Percentiles rank a stretch among this genome's conserved stretches.
Conservation (phyloP, 1,139 yeast genomes). For the Williopsis jadinii region DNA sequence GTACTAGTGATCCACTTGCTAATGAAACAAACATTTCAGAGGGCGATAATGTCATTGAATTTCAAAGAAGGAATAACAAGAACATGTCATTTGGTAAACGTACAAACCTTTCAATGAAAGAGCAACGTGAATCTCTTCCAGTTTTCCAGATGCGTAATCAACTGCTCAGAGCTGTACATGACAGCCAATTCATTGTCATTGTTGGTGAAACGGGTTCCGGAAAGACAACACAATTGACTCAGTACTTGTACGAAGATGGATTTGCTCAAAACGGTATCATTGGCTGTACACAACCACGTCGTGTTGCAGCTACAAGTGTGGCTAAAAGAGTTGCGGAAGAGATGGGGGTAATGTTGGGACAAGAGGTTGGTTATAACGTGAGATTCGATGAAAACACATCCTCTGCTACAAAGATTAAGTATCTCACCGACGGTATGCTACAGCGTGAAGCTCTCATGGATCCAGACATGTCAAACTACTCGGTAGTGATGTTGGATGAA, state of each 20-base stretch:
- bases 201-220: conserved; percentile 99
- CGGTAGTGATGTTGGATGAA: conserved; percentile 87
- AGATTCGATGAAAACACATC: conserved; percentile 59
- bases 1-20: neutral
- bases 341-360: conserved; percentile 49
- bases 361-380: conserved; percentile 61
- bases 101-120: conserved; percentile 41
- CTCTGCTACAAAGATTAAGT: conserved; percentile 52
- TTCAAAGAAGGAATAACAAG: conserved; percentile 41
- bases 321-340: conserved; percentile 66
- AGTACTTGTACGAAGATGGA: conserved; percentile 78
- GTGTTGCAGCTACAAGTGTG: conserved; percentile 68
- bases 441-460: conserved; percentile 78
- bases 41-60: conserved; percentile 32
- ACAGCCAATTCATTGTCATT: conserved; percentile 71
- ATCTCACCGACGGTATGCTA: conserved; percentile 91
- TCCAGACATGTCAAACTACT: conserved; percentile 63
- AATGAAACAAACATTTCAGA: conserved; percentile 8
- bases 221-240: conserved; percentile 92
- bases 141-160: conserved; percentile 58
- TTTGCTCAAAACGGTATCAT: conserved; percentile 49
- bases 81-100: conserved; percentile 48
- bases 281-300: conserved; percentile 70
- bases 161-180: conserved; percentile 48
- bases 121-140: conserved; percentile 67